Conservation (phyloP, 257 asterid species). For the Solanum bukasovii region DNA sequence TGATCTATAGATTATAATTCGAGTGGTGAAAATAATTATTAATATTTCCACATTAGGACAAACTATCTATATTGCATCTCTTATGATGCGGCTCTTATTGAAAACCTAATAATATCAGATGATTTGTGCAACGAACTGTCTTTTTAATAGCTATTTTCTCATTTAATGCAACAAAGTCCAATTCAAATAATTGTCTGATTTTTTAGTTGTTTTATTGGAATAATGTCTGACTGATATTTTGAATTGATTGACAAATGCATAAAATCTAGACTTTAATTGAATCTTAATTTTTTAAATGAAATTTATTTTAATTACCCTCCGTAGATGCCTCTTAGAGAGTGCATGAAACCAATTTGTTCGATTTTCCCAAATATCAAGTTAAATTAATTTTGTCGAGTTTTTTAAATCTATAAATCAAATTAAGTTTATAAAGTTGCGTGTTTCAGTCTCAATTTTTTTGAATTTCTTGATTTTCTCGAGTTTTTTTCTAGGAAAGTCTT, state of each 20-base stretch:
- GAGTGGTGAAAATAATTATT: neutral
- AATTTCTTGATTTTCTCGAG: neutral
- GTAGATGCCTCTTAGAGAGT: neutral
- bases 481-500: no score
- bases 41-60: accelerated
- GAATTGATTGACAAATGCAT: neutral
- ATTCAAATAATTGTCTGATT: neutral
- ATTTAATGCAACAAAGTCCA: neutral
- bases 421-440: neutral
- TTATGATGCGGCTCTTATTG: neutral
- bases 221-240: neutral
- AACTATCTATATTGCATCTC: accelerated
- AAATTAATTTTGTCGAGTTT: no score
- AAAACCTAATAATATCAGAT: accelerated
- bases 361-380: no score
- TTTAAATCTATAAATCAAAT: no score
- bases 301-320: neutral
- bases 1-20: neutral
- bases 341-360: no score
- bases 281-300: neutral
- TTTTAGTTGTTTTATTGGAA: neutral
- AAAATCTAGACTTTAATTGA: neutral
- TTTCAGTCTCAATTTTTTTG: neutral
- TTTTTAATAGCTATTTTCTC: neutral
- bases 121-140: accelerated